phyloP scores from a whole-genome alignment of 2,329 filamentous ascomycete genomes.

The Fusarium sp. region DNA sequence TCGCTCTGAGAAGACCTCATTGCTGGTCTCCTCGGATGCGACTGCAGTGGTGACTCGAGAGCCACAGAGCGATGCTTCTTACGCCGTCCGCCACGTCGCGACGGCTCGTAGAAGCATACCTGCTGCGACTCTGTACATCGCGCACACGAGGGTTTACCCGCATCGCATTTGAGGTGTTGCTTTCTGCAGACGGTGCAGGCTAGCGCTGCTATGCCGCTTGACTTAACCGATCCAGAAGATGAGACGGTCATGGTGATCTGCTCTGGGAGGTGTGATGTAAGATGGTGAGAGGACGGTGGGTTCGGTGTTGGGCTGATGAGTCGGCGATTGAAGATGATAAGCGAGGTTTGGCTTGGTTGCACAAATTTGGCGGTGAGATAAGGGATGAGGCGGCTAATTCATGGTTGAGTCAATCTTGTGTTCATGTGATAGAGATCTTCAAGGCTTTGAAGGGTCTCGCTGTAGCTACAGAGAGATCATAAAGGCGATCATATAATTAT shows the following conservation, averaged over 20 bases:
- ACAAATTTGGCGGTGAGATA: conserved; percentile 1
- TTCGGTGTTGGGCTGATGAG: conserved; percentile 5
- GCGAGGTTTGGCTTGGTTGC: background rate
- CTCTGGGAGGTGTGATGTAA: conserved; percentile 10
- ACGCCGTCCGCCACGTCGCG: conserved; percentile 40
- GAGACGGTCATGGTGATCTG: conserved; percentile 26
- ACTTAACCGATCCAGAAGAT: conserved; percentile 18
- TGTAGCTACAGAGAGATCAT: background rate
- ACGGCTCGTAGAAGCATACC: conserved; percentile 41
- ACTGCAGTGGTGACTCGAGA: background rate
- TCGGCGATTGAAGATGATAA: conserved; percentile 29
- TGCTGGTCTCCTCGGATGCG: background rate
- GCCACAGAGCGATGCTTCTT: conserved; percentile 21
- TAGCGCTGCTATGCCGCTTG: conserved; percentile 28
- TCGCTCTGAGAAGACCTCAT: conserved; percentile 1
- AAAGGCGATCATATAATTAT: background rate
- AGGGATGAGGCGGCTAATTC: background rate
- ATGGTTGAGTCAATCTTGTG: background rate
- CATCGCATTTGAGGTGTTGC: conserved; percentile 46
- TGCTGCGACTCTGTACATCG: conserved; percentile 28
- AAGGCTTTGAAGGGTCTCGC: too few relatives aligned
- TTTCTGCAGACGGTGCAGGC: conserved; percentile 44
- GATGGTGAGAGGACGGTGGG: background rate
- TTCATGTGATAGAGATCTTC: background rate
- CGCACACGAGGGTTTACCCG: conserved; percentile 39